A percentile compares a stretch with the other conserved stretches of the same genome.
Conservation (phyloP, 257 asterid genomes). For the Vinca minor region DNA sequence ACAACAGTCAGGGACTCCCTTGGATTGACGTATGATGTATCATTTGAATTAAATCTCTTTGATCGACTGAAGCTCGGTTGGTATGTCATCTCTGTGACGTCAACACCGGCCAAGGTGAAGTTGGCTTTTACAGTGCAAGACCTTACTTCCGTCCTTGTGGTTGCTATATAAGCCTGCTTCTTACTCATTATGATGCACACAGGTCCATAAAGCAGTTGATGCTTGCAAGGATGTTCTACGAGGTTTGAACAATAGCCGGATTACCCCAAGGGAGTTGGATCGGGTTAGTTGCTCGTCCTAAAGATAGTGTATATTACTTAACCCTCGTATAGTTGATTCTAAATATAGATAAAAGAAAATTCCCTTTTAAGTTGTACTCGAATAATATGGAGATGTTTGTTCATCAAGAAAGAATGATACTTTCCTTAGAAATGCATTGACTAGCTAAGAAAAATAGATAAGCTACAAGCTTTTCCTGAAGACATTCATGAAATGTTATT, state of each 20-base stretch:
- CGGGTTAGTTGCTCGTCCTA: conserved; percentile 54
- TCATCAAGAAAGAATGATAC: background rate
- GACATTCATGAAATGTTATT: background rate
- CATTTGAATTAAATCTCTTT: conserved; percentile 93
- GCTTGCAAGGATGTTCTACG: conserved; percentile 97
- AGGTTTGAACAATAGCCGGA: conserved; percentile 66
- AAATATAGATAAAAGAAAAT: no score
- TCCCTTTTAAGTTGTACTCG: no score
- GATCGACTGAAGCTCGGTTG: conserved; percentile 97
- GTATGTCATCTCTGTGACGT: conserved; percentile 94
- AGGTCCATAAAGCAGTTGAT: conserved; percentile 99
- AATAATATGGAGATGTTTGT: background rate
- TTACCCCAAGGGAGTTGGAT: conserved; percentile 92
- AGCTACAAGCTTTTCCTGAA: background rate
- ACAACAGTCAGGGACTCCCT: conserved; percentile 98
- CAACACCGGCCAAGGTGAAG: conserved; percentile 92
- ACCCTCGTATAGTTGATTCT: no score
- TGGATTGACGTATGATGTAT: conserved; percentile 93
- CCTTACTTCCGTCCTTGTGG: conserved; percentile 11
- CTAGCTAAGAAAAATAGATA: background rate
- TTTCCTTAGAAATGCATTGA: background rate
- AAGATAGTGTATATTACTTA: conserved; percentile 7
- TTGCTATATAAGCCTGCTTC: conserved; percentile 15
- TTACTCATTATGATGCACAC: conserved; percentile 19
- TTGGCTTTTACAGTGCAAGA: background rate